Base-by-base conservation (phyloP, 2,329 filamentous ascomycete species). In the Arthroderma sp. region DNA sequence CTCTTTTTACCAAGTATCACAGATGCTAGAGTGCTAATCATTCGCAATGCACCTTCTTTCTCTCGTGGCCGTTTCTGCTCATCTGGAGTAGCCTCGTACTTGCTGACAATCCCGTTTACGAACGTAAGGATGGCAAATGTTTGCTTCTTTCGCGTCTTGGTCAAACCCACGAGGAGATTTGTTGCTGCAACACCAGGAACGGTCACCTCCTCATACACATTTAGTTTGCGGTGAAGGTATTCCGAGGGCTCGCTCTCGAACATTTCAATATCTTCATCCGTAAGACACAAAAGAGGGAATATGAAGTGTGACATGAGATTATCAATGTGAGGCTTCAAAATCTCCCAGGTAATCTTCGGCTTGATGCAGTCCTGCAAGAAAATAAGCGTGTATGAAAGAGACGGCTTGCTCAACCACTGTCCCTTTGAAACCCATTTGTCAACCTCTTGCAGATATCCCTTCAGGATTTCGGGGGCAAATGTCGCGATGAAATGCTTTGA, bases 1-100 rank as follows among this genome's bases (percentile, higher is more conserved):
- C 88, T 95, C 75, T 96, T 96, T 74, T 96, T 98, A 54, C 87
- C 86, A 32, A 98, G 73, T 40, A 98, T 93, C 43, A 98, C 89
- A 30, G 86, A 85, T 0, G 91, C 86, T 39, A 98, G 71, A 1
- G 89, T 95, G 28, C 88, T 91, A 58, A 98, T 96, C 86, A 98
- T 96, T 50, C 91, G 78, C 58, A 98, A 66, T 40, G 91, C 91
- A 57, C 91, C 91, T 65, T 98, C 91, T 72, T 98, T 98, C 61
- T 91, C 86, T 43, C 93, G 75, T 48, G 93, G 86, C 63, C 89
- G 86, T 75, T 95, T 96, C 69, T 91, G 82, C 50, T 84, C 83
- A 40, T 89, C 86, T 5, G 86, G 76, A 0, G 85, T 82, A 48
- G 75, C 65, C 58, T 96, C 91, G 63, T 95, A 96, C 53, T 86